Evolutionary conservation across 2,329 filamentous ascomycete species (phyloP), one percentile per base, ranked within the genome.

Genomic region (Microdochium nivale): DNA sequence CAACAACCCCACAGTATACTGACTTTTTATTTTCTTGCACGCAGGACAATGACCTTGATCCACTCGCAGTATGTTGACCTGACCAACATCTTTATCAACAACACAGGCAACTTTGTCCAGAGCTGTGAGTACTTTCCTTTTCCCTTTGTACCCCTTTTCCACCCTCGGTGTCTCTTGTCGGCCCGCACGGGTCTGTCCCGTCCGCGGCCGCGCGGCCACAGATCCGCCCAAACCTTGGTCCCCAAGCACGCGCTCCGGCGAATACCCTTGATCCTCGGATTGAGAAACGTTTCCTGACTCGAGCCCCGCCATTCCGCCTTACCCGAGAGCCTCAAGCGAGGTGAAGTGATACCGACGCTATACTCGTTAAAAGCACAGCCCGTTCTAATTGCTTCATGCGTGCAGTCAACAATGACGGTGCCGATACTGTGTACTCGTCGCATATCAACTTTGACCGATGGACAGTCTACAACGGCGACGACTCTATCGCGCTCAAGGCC

Each of bases 21-120:
- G 35, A 25, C 16, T 16, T 24, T 19, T 23, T 9, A 23, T 35
- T 3, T n/a, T 33, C 59, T 60, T 19, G 8, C 23, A 25, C 14
- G 14, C 25, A 47, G 46, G 66, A 71, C 72, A 0, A 70, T 78
- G 67, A 70, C 72, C 0, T 66, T 76, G 23, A 75, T 74, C 24
- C 63, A 73, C 55, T 70, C 68, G 13, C 58, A 71, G 2, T 62
- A 73, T 30, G 64, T 71, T 2, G 56, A 70, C 1, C 61, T 77
- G 3, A 66, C 74, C 47, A 65, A 69, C 51, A 73, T 78, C 32
- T 70, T 73, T 47, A 65, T 78, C 23, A 77, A 78, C 60, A 77
- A 70, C 53, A 68, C 66, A 14, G 66, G 62, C 25, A 62, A 59
- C 24, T 52, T 48, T 1, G 50, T 48, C 21, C 52, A 52, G n/a